phyloP scores from a whole-genome alignment of 2,329 filamentous ascomycete genomes.

The Fusarium torulosum region DNA sequence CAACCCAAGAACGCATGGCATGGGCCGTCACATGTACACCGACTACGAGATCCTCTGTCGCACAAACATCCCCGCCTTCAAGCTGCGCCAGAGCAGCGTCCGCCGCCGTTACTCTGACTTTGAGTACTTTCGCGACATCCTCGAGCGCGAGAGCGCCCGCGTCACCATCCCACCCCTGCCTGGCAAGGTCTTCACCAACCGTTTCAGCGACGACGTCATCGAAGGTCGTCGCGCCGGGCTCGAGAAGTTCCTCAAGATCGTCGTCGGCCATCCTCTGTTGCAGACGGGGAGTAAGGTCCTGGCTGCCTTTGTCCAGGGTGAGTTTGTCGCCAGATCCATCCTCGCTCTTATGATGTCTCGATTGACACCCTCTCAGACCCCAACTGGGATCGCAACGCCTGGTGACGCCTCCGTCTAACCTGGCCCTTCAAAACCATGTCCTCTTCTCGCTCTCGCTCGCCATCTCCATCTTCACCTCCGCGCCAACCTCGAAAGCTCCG shows the following conservation, averaged over 20 bases:
- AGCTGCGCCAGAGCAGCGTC: slow-evolving; percentile 88
- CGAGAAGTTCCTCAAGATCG: slow-evolving; percentile 96
- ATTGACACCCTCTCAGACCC: slow-evolving; percentile 66
- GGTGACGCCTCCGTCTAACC: slow-evolving; percentile 65
- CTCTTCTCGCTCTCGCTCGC: slow-evolving; percentile 35
- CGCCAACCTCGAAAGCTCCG: slow-evolving; percentile 46
- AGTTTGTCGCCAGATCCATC: slow-evolving; percentile 35
- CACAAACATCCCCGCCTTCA: slow-evolving; percentile 99
- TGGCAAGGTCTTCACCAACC: slow-evolving; percentile 97
- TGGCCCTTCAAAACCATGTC: slow-evolving; percentile 41
- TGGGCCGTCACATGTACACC: slow-evolving; percentile 96
- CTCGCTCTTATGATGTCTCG: slow-evolving; percentile 10
- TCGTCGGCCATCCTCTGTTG: slow-evolving; percentile 93
- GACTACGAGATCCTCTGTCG: slow-evolving; percentile 98
- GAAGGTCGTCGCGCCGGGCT: slow-evolving; percentile 91
- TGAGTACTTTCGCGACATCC: slow-evolving; percentile 97
- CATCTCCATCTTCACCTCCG: slow-evolving; percentile 24
- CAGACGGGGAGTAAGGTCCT: slow-evolving; percentile 98
- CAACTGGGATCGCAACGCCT: slow-evolving; percentile 92
- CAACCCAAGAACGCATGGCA: slow-evolving; percentile 93
- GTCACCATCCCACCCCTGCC: slow-evolving; percentile 96
- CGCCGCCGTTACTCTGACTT: slow-evolving; percentile 97
- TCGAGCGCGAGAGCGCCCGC: slow-evolving; percentile 92
- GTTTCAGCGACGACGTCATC: slow-evolving; percentile 98
- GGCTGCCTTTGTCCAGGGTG: slow-evolving; percentile 96